A percentile compares a stretch with the other conserved stretches of the same genome.
Evolutionary conservation across 106 monocot genomes (phyloP).

Genomic region (Cymbidium sinense): DNA sequence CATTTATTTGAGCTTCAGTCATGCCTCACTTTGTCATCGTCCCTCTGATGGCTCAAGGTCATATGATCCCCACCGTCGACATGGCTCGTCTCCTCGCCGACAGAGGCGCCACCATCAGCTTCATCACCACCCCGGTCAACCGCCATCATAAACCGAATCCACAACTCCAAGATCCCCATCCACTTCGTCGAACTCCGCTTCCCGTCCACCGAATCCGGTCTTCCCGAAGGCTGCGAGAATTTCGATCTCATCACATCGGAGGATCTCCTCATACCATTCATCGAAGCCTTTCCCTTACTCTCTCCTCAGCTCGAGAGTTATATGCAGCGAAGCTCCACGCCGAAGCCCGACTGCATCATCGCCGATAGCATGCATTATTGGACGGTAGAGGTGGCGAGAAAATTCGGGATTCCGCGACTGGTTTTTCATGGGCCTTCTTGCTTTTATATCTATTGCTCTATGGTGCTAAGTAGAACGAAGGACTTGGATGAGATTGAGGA

Average conservation of each 20-base stretch:
- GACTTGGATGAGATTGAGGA: not conserved
- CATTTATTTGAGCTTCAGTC: no score
- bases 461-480: not conserved
- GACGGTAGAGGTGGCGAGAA: constrained; percentile 17
- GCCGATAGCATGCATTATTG: constrained; percentile 21
- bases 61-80: constrained; percentile 18
- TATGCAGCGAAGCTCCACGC: constrained; percentile 4
- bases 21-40: constrained; percentile 7
- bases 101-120: constrained; percentile 4
- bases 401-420: constrained; percentile 35
- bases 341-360: constrained; percentile 21
- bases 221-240: constrained; percentile 10
- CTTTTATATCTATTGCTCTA: constrained; percentile 20
- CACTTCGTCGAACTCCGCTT: constrained; percentile 10
- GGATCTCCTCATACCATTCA: not conserved
- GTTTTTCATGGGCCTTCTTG: constrained; percentile 32
- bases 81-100: constrained; percentile 12
- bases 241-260: constrained; percentile 8
- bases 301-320: not conserved
- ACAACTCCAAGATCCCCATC: not conserved
- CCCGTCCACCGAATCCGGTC: constrained; percentile 6
- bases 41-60: constrained; percentile 12
- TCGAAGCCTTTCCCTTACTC: not conserved
- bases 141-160: not conserved
- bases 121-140: constrained; percentile 15